Percentiles rank a stretch among this genome's conserved stretches.
phyloP scores from a whole-genome alignment of 352 stramenopile species.

The Halophytophthora polymorphica region DNA sequence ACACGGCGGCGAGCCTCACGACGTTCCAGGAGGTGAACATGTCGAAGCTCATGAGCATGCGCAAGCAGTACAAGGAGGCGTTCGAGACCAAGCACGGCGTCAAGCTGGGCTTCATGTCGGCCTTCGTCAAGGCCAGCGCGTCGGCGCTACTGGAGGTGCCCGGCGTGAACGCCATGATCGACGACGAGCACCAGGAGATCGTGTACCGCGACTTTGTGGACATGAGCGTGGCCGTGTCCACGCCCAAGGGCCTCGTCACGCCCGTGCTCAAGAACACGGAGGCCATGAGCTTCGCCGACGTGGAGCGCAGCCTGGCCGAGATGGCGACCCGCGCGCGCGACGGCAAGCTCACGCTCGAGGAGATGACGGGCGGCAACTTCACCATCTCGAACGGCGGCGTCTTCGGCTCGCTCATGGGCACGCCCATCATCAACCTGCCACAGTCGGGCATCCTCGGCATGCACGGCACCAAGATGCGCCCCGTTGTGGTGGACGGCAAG shows the following conservation, averaged over 20 bases:
- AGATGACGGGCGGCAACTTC: conserved; percentile 81
- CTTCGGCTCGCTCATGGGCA: conserved; percentile 95
- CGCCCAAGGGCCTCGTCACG: conserved; percentile 96
- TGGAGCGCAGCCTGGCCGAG: conserved; percentile 95
- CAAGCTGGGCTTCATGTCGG: conserved; percentile 99
- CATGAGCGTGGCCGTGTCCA: conserved; percentile 97
- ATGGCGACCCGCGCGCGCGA: conserved; percentile 83
- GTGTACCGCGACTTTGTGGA: conserved; percentile 99
- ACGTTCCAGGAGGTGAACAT: conserved; percentile 99
- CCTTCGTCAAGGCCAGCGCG: conserved; percentile 96
- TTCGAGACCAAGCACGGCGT: conserved; percentile 98
- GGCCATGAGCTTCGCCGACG: conserved; percentile 97
- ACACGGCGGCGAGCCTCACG: conserved; percentile 97
- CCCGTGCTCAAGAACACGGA: conserved; percentile 98
- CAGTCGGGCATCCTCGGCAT: conserved; percentile 99
- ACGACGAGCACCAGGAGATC: conserved; percentile 97
- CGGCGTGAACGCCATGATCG: conserved; percentile 98
- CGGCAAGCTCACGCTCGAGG: conserved; percentile 73
- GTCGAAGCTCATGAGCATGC: conserved; percentile 94
- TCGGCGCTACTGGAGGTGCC: conserved; percentile 92
- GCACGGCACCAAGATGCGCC: conserved; percentile 98
- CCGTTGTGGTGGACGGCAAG: conserved; percentile 93
- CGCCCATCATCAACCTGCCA: conserved; percentile 99
- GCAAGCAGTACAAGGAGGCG: conserved; percentile 94
- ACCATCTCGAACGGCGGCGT: conserved; percentile 98